A percentile compares a stretch with the other conserved stretches of the same genome.
Conservation (phyloP, 75 land plant species). For the Sequoia sempervirens region DNA sequence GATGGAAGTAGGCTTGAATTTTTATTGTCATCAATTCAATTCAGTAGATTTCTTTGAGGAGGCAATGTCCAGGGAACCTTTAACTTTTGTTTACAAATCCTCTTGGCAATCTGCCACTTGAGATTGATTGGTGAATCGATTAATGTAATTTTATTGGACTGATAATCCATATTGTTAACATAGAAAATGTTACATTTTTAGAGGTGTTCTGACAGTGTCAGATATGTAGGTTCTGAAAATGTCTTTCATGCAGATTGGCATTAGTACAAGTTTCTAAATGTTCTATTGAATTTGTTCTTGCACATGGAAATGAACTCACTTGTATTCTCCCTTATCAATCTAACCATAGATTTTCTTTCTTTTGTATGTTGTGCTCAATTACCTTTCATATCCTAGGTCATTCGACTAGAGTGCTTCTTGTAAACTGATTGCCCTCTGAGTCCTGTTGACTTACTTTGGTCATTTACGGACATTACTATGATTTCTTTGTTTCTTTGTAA, state of each 20-base stretch:
- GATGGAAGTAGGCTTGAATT: too few species aligned
- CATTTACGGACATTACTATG: not conserved
- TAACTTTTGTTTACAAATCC: not conserved
- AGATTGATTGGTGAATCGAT: not conserved
- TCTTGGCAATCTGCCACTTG: not conserved
- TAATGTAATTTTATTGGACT: not conserved
- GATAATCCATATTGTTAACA: not conserved
- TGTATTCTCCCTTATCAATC: not conserved
- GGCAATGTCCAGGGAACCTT: too few species aligned
- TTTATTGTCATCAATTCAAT: too few species aligned
- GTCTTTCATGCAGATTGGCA: not conserved
- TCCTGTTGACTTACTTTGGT: not conserved
- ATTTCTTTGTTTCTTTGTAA: not conserved
- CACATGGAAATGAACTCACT: not conserved
- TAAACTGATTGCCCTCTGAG: not conserved
- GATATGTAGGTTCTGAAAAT: not conserved
- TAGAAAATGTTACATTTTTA: not conserved
- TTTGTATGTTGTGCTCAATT: not conserved
- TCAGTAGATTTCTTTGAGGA: too few species aligned
- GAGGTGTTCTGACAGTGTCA: not conserved
- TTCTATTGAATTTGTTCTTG: not conserved
- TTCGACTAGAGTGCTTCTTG: not conserved
- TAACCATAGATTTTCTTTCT: not conserved
- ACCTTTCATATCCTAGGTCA: not conserved
- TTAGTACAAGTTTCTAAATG: not conserved